Percentiles rank a stretch among this genome's conserved stretches.
Evolutionary conservation across 345 rosid genomes (phyloP).

Genomic region (Litchi chinensis): DNA sequence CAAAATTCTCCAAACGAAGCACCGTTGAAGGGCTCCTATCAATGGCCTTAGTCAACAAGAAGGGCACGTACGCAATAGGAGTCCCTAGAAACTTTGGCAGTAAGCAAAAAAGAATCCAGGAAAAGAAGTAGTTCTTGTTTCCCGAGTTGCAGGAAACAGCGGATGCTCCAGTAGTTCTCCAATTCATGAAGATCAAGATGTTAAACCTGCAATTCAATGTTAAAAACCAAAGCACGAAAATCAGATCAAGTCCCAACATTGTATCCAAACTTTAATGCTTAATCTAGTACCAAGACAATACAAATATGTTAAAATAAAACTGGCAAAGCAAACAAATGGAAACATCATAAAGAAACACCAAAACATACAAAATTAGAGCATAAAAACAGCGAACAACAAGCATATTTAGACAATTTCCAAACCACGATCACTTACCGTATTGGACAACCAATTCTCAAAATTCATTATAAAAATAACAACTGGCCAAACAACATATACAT

Average conservation of each 20-base stretch:
- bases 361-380: neutral
- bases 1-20: neutral
- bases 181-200: slow-evolving; percentile 78
- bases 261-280: neutral
- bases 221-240: slow-evolving; percentile 16
- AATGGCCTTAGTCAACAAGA: slow-evolving; percentile 53
- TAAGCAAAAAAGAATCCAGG: slow-evolving; percentile 77
- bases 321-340: neutral
- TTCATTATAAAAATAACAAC: neutral
- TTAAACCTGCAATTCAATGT: slow-evolving; percentile 52
- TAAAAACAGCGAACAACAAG: neutral
- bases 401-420: no score
- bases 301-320: neutral
- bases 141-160: slow-evolving; percentile 94
- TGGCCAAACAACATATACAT: no score
- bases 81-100: slow-evolving; percentile 68
- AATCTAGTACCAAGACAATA: neutral
- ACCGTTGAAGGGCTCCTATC: slow-evolving; percentile 47
- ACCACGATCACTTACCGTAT: no score
- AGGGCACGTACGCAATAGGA: slow-evolving; percentile 48
- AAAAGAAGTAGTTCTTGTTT: slow-evolving; percentile 78
- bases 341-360: neutral
- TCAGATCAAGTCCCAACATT: neutral
- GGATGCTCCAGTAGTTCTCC: slow-evolving; percentile 60
- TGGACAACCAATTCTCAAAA: neutral